A percentile compares a stretch with the other conserved stretches of the same genome.
These are phyloP conservation scores for Didymella exigua DNA, from an alignment of 2,329 filamentous ascomycete genomes.

Conservation along the genomic window DNA sequence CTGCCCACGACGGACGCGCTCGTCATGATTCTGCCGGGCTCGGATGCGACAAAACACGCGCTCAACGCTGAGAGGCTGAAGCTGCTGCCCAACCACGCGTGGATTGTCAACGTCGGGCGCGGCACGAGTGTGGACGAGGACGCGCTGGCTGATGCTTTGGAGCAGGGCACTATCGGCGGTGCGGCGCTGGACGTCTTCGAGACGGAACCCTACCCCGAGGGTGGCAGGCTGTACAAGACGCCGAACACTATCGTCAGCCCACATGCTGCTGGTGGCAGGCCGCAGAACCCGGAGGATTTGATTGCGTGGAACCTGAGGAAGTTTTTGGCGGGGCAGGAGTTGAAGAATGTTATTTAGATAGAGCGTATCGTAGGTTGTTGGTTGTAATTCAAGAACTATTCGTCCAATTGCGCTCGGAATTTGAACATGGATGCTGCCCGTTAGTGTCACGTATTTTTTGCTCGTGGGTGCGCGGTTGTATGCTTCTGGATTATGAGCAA, in stretches of 20 bases:
- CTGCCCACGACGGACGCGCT: constrained; percentile 65
- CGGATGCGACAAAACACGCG: constrained; percentile 67
- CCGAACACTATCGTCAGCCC: constrained; percentile 53
- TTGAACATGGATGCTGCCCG: no score
- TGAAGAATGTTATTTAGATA: constrained; percentile 60
- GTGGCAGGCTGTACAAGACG: constrained; percentile 63
- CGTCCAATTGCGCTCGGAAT: no score
- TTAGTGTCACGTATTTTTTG: no score
- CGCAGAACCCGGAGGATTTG: constrained; percentile 64
- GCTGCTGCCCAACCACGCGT: constrained; percentile 66
- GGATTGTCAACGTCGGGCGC: constrained; percentile 77
- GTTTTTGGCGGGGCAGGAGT: constrained; percentile 63
- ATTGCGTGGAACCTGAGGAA: constrained; percentile 66
- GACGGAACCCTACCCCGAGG: constrained; percentile 66
- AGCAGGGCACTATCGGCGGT: constrained; percentile 71
- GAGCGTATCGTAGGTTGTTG: no score
- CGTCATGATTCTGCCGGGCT: constrained; percentile 60
- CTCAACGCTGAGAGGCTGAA: constrained; percentile 62
- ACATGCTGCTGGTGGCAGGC: constrained; percentile 65
- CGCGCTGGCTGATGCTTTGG: constrained; percentile 69
- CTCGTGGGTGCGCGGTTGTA: no score
- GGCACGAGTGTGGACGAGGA: constrained; percentile 78
- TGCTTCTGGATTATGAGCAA: no score
- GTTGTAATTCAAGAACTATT: no score
- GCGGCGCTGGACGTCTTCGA: constrained; percentile 82